Evolutionary conservation across 345 rosid genomes (phyloP).

Genomic region (Eucalyptus sp.): DNA sequence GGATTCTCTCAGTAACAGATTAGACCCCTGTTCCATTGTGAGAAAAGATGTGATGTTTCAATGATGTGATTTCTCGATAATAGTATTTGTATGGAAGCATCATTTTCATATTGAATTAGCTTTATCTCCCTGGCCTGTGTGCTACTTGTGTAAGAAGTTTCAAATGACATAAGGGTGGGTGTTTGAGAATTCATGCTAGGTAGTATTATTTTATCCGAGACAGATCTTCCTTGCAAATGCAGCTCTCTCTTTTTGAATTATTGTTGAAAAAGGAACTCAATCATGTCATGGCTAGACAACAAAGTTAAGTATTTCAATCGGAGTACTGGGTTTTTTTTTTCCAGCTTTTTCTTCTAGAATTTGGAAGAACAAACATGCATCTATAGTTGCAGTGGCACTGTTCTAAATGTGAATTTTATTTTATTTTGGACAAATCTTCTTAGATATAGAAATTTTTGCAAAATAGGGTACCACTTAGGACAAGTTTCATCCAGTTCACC

Average conservation of each 20-base stretch:
- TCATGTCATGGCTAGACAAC: background rate
- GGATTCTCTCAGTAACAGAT: background rate
- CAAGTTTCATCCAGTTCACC: background rate
- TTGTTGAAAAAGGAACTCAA: background rate
- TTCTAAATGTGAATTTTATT: background rate
- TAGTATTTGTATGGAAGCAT: background rate
- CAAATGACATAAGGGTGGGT: background rate
- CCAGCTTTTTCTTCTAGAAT: background rate
- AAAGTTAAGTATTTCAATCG: background rate
- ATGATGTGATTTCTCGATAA: background rate
- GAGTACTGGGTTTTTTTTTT: background rate
- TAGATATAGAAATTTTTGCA: background rate
- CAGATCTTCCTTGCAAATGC: background rate
- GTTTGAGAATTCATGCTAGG: background rate
- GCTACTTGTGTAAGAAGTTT: background rate
- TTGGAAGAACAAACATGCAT: background rate
- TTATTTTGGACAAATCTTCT: background rate
- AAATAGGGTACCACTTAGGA: background rate
- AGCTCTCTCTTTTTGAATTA: background rate
- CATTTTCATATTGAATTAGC: background rate
- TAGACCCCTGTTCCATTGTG: background rate
- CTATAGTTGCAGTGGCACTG: background rate
- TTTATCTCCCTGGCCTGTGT: background rate
- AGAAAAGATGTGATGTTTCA: background rate
- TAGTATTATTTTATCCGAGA: background rate